Percentiles rank a stretch among this genome's conserved stretches.
These are phyloP conservation scores for Calonectria montana DNA, from an alignment of 2,329 filamentous ascomycete genomes.

Conservation along the genomic window DNA sequence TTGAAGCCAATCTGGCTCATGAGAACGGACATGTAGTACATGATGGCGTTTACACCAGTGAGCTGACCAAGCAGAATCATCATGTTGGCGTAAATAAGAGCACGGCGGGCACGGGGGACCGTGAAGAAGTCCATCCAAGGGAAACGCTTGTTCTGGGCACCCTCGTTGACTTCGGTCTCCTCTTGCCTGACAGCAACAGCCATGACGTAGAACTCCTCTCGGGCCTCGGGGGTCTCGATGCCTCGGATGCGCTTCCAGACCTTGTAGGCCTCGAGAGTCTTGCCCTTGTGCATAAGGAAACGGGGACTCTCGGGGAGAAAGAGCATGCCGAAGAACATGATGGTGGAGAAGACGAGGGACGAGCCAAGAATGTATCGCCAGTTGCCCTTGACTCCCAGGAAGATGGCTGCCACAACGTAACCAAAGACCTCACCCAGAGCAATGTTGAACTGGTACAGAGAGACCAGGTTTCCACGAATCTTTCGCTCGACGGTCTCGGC, in stretches of 20 bases:
- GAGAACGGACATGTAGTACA: conserved; percentile 78
- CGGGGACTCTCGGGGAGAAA: conserved; percentile 78
- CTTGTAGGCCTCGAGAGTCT: conserved; percentile 58
- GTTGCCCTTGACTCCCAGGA: conserved; percentile 75
- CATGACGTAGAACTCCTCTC: conserved; percentile 80
- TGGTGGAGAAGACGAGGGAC: conserved; percentile 73
- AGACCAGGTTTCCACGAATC: conserved; percentile 78
- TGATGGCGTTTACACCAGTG: conserved; percentile 76
- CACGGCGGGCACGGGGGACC: conserved; percentile 72
- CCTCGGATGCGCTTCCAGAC: conserved; percentile 81
- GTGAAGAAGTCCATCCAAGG: conserved; percentile 82
- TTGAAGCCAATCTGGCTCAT: conserved; percentile 77
- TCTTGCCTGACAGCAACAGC: conserved; percentile 70
- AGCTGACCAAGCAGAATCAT: conserved; percentile 79
- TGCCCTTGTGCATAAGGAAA: conserved; percentile 76
- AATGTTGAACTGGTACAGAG: conserved; percentile 81
- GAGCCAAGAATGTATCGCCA: conserved; percentile 82
- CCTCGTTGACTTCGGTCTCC: conserved; percentile 63
- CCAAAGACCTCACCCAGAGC: conserved; percentile 80
- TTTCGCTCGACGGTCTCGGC: conserved; percentile 76
- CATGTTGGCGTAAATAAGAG: conserved; percentile 74
- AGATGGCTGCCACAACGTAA: conserved; percentile 79
- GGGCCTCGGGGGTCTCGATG: conserved; percentile 63
- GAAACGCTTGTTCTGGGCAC: conserved; percentile 65
- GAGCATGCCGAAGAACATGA: conserved; percentile 66